Evolutionary conservation across 2,329 filamentous ascomycete genomes (phyloP).

Genomic region (Diaporthe eres): DNA sequence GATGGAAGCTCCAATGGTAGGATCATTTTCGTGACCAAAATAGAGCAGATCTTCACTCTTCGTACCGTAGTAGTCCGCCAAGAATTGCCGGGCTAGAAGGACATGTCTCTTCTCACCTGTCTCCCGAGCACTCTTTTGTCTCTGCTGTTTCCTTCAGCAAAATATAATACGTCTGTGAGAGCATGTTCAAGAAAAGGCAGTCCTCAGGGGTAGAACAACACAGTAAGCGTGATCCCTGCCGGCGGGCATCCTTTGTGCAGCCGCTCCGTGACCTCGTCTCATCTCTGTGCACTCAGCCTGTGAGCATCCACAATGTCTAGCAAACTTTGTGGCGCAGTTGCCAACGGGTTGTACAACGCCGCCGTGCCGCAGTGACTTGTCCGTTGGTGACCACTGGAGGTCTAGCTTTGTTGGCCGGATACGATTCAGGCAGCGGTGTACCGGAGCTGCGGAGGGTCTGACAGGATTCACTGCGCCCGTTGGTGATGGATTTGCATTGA

Average conservation of each 20-base stretch:
- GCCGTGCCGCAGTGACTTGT: background rate
- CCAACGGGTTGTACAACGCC: background rate
- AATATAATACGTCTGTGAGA: background rate
- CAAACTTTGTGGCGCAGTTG: background rate
- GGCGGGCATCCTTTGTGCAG: background rate
- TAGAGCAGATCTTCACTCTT: background rate
- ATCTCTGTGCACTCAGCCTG: background rate
- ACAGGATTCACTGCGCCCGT: constrained; percentile 17
- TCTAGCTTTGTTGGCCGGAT: background rate
- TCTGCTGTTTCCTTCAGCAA: background rate
- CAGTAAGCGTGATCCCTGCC: constrained; percentile 5
- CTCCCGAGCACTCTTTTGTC: background rate
- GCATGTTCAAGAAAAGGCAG: constrained; percentile 2
- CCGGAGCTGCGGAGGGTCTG: background rate
- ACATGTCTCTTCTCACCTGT: background rate
- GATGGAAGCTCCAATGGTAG: background rate
- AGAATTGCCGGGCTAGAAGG: background rate
- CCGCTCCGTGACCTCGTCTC: background rate
- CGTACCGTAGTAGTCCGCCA: background rate
- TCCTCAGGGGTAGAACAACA: background rate
- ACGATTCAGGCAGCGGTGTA: background rate
- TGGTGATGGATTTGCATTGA: background rate
- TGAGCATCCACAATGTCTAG: background rate
- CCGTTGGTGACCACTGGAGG: background rate
- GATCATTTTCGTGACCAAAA: background rate